These are phyloP conservation scores for Xylariales sp. DNA, from an alignment of 2,329 filamentous ascomycete species.

Conservation along the genomic window DNA sequence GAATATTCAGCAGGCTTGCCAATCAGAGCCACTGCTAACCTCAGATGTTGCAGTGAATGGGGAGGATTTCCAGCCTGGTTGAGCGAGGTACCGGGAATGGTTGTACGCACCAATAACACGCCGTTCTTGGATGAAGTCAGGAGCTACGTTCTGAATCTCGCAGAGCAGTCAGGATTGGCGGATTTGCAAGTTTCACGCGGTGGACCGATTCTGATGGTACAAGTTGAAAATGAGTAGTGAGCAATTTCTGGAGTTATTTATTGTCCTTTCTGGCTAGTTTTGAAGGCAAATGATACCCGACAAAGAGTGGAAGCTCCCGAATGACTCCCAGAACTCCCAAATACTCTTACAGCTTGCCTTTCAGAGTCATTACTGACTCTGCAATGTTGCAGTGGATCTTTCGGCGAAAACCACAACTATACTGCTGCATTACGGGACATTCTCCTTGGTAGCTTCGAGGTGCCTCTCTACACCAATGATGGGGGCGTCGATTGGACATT, in stretches of 20 bases:
- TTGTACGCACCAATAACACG: conserved; percentile 35
- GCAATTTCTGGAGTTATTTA: too few species aligned
- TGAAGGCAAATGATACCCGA: too few species aligned
- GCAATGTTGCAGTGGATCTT: too few species aligned
- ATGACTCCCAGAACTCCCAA: too few species aligned
- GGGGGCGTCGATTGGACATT: conserved; percentile 39
- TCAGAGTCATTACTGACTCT: too few species aligned
- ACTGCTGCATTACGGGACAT: conserved; percentile 36
- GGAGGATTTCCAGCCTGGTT: conserved; percentile 45
- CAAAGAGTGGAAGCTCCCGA: too few species aligned
- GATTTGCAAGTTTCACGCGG: conserved; percentile 34
- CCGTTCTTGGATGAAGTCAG: conserved; percentile 33
- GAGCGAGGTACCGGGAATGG: conserved; percentile 33
- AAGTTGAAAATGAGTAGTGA: conserved; percentile 50
- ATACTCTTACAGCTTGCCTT: too few species aligned
- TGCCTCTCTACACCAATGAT: conserved; percentile 45
- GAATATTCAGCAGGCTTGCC: too few species aligned
- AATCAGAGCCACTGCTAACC: too few species aligned
- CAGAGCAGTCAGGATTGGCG: conserved; percentile 25
- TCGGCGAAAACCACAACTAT: conserved; percentile 40
- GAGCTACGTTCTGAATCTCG: conserved; percentile 34
- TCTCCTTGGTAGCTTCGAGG: conserved; percentile 35
- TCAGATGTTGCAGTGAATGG: too few species aligned
- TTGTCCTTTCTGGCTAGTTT: too few species aligned
- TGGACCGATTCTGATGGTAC: conserved; percentile 44